Conservation (phyloP, 345 rosid species). For the Sapria himalayana region DNA sequence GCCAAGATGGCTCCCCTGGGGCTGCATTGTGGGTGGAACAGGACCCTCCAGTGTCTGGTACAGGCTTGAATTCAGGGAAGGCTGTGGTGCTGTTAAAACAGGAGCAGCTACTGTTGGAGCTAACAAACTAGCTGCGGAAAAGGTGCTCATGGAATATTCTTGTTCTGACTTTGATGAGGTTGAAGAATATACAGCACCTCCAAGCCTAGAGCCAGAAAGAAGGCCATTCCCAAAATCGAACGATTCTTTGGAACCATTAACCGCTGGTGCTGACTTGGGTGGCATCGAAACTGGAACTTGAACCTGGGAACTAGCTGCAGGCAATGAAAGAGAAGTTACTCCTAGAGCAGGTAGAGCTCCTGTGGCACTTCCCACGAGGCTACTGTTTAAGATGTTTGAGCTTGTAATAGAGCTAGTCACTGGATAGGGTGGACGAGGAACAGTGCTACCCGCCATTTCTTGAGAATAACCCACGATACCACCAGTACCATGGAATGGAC, state of each 20-base stretch:
- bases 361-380: slow-evolving; percentile 32
- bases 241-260: slow-evolving; percentile 24
- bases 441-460: slow-evolving; percentile 14
- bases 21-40: slow-evolving; percentile 38
- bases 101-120: slow-evolving; percentile 24
- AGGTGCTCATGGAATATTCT: slow-evolving; percentile 22
- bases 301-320: slow-evolving; percentile 18
- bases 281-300: slow-evolving; percentile 19
- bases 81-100: slow-evolving; percentile 26
- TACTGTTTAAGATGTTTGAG: slow-evolving; percentile 25
- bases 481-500: slow-evolving; percentile 22
- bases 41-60: slow-evolving; percentile 54
- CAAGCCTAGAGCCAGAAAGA: slow-evolving; percentile 21
- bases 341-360: slow-evolving; percentile 26
- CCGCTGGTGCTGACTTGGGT: slow-evolving; percentile 15
- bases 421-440: slow-evolving; percentile 24
- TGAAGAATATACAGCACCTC: slow-evolving; percentile 38
- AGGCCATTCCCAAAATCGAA: slow-evolving; percentile 48
- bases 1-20: slow-evolving; percentile 37
- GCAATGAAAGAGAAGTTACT: slow-evolving; percentile 18
- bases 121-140: slow-evolving; percentile 25
- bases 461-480: slow-evolving; percentile 25
- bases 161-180: slow-evolving; percentile 20
- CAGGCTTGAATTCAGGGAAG: slow-evolving; percentile 33
- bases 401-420: slow-evolving; percentile 18